Base-by-base conservation (phyloP, 768 basidiomycete genomes). In the Ramaria rubella region DNA sequence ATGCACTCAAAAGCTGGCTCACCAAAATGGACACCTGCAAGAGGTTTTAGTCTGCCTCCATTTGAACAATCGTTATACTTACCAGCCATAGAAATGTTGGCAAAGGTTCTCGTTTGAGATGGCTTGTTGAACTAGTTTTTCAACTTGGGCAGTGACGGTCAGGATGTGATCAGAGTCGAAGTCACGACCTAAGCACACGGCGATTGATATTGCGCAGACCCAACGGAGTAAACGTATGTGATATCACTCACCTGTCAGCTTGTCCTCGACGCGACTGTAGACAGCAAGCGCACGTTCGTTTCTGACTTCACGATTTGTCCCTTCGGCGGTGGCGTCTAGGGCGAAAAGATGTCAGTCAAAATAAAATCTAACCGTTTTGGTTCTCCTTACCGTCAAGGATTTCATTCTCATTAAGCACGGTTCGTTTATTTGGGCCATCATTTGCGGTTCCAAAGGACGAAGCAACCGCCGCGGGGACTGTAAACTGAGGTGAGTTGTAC, bases 11-110 rank as follows among this genome's bases (percentile, higher is more conserved):
- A n/a, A 38, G 36, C 11, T 38, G 11, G n/a, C n/a, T 72, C 71
- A 89, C 87, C 87, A 89, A 72, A 88, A 89, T 42, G 87, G 86
- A 72, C 86, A 87, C 79, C 79, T 80, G 58, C 14, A 42, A 33
- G 59, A 52, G 30, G 14, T 14, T 58, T 6, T 36, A 14, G 38
- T n/a, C 30, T 42, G 27, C 43, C 23, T 52, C 11, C 29, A 33
- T 49, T 11, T 36, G 23, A 30, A 19, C 23, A 21, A 6, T 8
- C 5, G 8, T 31, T 8, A 34, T 50, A 63, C 69, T 51, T 58
- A 72, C 73, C 73, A 74, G 57, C 72, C 73, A 45, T 70, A 62
- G 62, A 72, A 74, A 29, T 72, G 72, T 56, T 75, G 74, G 62
- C 73, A 75, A 8, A 77, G 70, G 62, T 77, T 74, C 59, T 76